Evolutionary conservation across 306 rosid genomes (phyloP).

Genomic region (Trifolium fragiferum): DNA sequence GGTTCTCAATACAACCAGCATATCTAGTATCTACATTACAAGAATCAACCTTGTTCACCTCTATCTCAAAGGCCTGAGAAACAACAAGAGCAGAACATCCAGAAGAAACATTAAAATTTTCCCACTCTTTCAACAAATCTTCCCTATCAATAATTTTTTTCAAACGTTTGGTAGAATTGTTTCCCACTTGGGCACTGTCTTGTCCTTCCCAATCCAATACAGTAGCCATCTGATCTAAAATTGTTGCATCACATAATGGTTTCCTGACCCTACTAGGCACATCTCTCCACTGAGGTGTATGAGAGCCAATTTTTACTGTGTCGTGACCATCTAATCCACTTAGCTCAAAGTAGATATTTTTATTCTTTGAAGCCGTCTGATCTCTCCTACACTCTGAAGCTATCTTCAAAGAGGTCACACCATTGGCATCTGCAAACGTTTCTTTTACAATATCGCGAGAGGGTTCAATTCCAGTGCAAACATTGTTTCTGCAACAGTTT

Average conservation of each 20-base stretch:
- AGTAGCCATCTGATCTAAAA: conserved; percentile 43
- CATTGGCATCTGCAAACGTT: conserved; percentile 37
- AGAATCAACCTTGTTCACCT: conserved; percentile 52
- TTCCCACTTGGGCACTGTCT: conserved; percentile 46
- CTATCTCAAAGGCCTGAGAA: conserved; percentile 50
- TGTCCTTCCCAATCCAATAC: conserved; percentile 44
- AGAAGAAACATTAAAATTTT: conserved; percentile 58
- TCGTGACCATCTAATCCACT: conserved; percentile 40
- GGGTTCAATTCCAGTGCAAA: conserved; percentile 47
- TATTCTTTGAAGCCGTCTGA: conserved; percentile 36
- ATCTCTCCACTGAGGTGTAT: conserved; percentile 65
- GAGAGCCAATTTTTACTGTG: conserved; percentile 37
- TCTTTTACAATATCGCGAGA: conserved; percentile 35
- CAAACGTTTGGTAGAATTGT: conserved; percentile 40
- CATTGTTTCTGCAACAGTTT: conserved; percentile 43
- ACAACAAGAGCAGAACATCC: conserved; percentile 62
- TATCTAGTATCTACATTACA: conserved; percentile 51
- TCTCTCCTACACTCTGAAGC: conserved; percentile 45
- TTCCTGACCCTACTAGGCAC: conserved; percentile 62
- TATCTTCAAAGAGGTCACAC: conserved; percentile 45
- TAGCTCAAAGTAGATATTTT: conserved; percentile 39
- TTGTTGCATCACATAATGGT: conserved; percentile 46
- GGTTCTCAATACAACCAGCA: conserved; percentile 50
- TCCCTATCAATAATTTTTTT: conserved; percentile 36
- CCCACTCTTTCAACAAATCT: conserved; percentile 53